A percentile compares a stretch with the other conserved stretches of the same genome.
These are phyloP conservation scores for Rhodamnia argentea DNA, from an alignment of 345 rosid species.

Conservation along the genomic window DNA sequence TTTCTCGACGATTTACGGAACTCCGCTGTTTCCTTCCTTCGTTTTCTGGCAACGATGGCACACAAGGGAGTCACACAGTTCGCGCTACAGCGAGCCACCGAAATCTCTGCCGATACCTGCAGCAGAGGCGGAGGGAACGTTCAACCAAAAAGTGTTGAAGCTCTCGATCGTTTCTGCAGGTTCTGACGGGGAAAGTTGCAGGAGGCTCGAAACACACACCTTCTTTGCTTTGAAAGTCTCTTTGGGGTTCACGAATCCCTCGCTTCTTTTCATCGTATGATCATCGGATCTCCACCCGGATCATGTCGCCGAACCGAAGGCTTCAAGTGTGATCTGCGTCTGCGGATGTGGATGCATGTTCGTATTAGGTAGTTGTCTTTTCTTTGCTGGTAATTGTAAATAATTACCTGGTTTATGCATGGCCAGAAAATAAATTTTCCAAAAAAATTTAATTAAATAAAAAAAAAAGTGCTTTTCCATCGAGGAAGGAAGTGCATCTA, in stretches of 20 bases:
- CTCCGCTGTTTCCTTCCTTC: neutral
- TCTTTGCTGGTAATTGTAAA: neutral
- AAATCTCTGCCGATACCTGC: neutral
- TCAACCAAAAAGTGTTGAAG: neutral
- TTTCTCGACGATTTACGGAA: neutral
- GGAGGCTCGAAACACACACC: neutral
- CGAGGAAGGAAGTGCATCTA: neutral
- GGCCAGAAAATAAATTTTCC: neutral
- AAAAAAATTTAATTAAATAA: neutral
- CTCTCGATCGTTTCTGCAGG: neutral
- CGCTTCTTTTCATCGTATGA: neutral
- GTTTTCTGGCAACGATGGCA: neutral
- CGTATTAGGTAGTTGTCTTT: too few relatives aligned
- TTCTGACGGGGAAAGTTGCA: neutral
- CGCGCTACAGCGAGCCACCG: neutral
- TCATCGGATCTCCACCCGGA: too few relatives aligned
- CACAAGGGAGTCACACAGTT: neutral
- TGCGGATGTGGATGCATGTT: too few relatives aligned
- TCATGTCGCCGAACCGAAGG: too few relatives aligned
- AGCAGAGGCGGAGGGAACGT: neutral
- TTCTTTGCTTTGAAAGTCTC: neutral
- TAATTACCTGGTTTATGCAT: neutral
- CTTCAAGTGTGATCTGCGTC: too few relatives aligned
- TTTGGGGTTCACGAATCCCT: neutral
- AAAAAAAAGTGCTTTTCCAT: neutral